These are phyloP conservation scores for Anisodus tanguticus DNA, from an alignment of 257 asterid species.

Conservation along the genomic window DNA sequence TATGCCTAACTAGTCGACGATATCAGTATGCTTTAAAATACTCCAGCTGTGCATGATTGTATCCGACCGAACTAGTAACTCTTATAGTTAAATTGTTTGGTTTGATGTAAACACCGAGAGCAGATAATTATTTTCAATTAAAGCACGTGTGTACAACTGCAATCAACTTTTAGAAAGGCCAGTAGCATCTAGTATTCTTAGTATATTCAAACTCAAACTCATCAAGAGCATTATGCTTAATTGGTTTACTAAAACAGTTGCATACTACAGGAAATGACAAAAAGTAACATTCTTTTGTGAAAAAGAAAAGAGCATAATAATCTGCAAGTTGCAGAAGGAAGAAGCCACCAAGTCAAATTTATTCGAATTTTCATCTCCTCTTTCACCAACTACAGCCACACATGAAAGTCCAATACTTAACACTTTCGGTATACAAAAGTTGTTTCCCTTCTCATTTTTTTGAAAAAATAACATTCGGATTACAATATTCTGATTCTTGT, in stretches of 20 bases:
- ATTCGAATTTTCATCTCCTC: constrained; percentile 36
- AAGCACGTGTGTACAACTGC: not conserved
- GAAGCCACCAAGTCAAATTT: constrained; percentile 36
- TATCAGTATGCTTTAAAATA: not conserved
- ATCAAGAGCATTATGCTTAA: constrained; percentile 26
- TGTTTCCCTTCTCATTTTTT: not conserved
- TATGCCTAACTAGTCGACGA: not conserved
- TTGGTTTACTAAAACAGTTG: constrained; percentile 26
- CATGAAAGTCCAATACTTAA: constrained; percentile 28
- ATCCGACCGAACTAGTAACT: not conserved
- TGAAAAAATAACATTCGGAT: not conserved
- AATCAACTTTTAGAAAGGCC: not conserved
- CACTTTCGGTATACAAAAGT: constrained; percentile 41
- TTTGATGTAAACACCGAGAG: not conserved
- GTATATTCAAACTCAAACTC: constrained; percentile 16
- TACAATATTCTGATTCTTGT: constrained; percentile 40
- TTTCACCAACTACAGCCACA: constrained; percentile 39
- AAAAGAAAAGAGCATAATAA: constrained; percentile 26
- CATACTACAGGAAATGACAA: constrained; percentile 16
- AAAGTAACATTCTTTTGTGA: constrained; percentile 29
- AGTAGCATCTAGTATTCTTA: not conserved
- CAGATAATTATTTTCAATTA: not conserved
- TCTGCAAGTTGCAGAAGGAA: constrained; percentile 43
- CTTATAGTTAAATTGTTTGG: not conserved
- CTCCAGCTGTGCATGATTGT: not conserved